These are phyloP conservation scores for Erucastrum elatum DNA, from an alignment of 345 rosid genomes.

Conservation along the genomic window DNA sequence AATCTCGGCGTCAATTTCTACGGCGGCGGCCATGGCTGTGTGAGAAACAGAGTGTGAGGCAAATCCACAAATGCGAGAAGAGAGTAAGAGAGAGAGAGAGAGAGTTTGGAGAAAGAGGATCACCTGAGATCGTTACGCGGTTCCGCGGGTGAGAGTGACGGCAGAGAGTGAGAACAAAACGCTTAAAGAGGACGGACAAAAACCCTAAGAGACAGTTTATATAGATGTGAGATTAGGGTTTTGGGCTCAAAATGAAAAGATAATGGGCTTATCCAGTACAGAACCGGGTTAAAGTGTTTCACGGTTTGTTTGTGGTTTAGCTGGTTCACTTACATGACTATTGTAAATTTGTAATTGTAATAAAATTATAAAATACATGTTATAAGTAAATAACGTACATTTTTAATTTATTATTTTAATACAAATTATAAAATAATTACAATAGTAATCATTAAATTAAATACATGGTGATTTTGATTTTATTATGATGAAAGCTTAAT, in stretches of 20 bases:
- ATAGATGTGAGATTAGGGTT: constrained; percentile 11
- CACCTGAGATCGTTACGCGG: constrained; percentile 30
- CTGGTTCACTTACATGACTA: constrained; percentile 9
- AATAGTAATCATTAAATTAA: too few species aligned
- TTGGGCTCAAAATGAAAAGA: constrained; percentile 14
- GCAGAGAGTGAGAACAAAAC: neutral
- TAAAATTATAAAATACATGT: neutral
- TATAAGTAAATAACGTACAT: neutral
- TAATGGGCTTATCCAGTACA: constrained; percentile 33
- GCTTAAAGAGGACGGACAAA: constrained; percentile 18
- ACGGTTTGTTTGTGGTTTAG: constrained; percentile 11
- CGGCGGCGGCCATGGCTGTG: constrained; percentile 38
- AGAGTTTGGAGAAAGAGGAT: neutral
- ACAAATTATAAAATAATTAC: too few species aligned
- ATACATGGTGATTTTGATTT: neutral
- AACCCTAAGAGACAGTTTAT: constrained; percentile 28
- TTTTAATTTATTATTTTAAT: too few species aligned
- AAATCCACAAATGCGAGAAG: neutral
- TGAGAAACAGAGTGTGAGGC: constrained; percentile 8
- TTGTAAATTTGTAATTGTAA: neutral
- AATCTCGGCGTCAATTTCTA: constrained; percentile 29
- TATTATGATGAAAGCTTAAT: neutral
- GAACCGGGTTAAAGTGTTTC: constrained; percentile 1
- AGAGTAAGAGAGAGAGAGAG: neutral
- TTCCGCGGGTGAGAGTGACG: constrained; percentile 35